phyloP scores from a whole-genome alignment of 2,329 filamentous ascomycete genomes.

The Botrytis medusae region DNA sequence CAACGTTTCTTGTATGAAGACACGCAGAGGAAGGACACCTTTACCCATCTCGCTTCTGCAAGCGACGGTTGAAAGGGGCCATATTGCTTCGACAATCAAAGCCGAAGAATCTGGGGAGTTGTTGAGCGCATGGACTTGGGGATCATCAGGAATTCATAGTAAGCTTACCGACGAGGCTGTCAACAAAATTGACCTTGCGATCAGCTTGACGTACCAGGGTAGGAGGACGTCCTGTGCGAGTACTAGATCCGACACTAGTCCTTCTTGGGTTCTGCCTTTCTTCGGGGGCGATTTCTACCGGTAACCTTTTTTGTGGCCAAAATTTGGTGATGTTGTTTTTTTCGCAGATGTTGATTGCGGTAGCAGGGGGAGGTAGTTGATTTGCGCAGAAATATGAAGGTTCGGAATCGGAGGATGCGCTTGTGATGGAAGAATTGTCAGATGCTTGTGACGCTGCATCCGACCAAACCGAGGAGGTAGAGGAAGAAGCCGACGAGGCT shows the following conservation, averaged over 20 bases:
- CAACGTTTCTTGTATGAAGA: slow-evolving; percentile 96
- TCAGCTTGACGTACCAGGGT: slow-evolving; percentile 82
- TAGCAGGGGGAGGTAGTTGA: slow-evolving; percentile 39
- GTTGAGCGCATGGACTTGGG: slow-evolving; percentile 40
- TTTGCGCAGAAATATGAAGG: slow-evolving; percentile 45
- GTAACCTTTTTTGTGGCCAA: slow-evolving; percentile 39
- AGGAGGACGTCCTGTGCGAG: slow-evolving; percentile 65
- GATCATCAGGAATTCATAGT: slow-evolving; percentile 35
- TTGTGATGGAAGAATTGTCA: slow-evolving; percentile 64
- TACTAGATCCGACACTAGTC: slow-evolving; percentile 53
- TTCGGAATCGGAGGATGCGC: slow-evolving; percentile 53
- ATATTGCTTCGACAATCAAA: slow-evolving; percentile 95
- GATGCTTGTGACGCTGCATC: slow-evolving; percentile 68
- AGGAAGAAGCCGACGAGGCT: slow-evolving; percentile 74
- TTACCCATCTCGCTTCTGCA: slow-evolving; percentile 73
- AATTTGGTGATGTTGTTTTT: slow-evolving; percentile 35
- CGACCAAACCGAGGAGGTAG: slow-evolving; percentile 76
- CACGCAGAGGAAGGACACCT: slow-evolving; percentile 83
- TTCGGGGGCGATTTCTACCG: slow-evolving; percentile 55
- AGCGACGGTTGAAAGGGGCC: slow-evolving; percentile 83
- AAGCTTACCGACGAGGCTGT: slow-evolving; percentile 92
- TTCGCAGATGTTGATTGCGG: slow-evolving; percentile 38
- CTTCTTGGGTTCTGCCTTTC: slow-evolving; percentile 65
- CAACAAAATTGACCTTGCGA: slow-evolving; percentile 92
- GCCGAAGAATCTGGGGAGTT: slow-evolving; percentile 78